Evolutionary conservation across 1,284 basidiomycete genomes (phyloP), one percentile per base, ranked within the genome.

Genomic region (Sanguinoderma infundibulare): DNA sequence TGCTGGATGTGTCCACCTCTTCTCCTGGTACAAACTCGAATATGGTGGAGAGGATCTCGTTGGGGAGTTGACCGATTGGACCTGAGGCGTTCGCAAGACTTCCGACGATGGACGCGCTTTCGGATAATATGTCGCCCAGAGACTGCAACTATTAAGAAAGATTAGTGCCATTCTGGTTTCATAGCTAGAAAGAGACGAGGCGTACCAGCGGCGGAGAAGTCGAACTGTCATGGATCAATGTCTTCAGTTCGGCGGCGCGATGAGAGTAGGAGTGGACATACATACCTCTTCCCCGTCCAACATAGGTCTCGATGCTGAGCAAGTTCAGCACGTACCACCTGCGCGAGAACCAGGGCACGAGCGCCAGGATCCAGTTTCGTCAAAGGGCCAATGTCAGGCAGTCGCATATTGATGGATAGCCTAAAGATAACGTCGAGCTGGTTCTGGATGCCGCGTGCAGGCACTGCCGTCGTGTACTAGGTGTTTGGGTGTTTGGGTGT

Each of bases 31-130:
- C 26, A 20, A 38, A 28, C 36, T 39, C 52, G 36, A 53, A 53
- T 30, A 53, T 28, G 35, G n/a, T 9, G 2, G 52, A 36, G 52
- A 53, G 52, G 14, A 38, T 53, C 36, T 53, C 52, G 26, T 53
- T 53, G 7, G 52, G 52, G 14, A 53, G 36, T 40, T 24, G 52
- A 24, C 36, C 36, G 22, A 53, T 53, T 15, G 52, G 38, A 3
- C 14, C 26, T 14, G 52, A 36, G 20, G 26, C 36, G 24, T 53
- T 53, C 36, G 24, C 12, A 7, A 53, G 22, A 9, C 52, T 28
- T 17, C 52, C 20, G 9, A 53, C 52, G 52, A 53, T 26, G 26
- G 35, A 20, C 15, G 40, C n/a, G 36, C 26, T 38, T 24, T 28
- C 36, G 12, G 22, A 39, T 17, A 53, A 7, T 15, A 39, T 14